Conservation (phyloP, 2,329 filamentous ascomycete genomes). For the Venturia oleaginea region DNA sequence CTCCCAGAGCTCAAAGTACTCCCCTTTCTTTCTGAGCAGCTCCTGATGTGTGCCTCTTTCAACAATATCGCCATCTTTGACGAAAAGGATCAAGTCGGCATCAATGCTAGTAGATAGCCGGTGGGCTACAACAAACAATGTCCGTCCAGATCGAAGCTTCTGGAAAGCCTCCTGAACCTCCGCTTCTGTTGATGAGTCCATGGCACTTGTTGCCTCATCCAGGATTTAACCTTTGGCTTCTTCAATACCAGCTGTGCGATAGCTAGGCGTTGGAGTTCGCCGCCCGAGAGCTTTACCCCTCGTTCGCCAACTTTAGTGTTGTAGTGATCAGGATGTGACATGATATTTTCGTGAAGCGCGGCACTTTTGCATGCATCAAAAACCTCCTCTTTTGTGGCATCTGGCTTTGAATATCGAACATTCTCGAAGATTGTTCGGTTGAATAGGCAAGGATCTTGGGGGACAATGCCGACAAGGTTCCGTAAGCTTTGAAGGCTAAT, state of each 20-base stretch:
- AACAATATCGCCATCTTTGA: conserved; percentile 63
- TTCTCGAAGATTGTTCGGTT: conserved; percentile 57
- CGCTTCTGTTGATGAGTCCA: conserved; percentile 64
- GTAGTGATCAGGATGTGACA: conserved; percentile 41
- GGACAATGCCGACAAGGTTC: conserved; percentile 41
- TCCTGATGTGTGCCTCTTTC: conserved; percentile 74
- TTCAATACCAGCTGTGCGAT: conserved; percentile 70
- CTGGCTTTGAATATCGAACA: conserved; percentile 51
- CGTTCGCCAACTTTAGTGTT: conserved; percentile 31
- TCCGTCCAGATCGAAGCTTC: conserved; percentile 50
- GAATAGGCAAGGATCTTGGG: conserved; percentile 53
- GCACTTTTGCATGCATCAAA: conserved; percentile 52
- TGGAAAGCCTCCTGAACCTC: conserved; percentile 55
- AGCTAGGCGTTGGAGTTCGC: conserved; percentile 57
- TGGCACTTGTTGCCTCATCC: conserved; percentile 80
- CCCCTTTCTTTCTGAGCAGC: conserved; percentile 63
- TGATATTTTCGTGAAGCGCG: conserved; percentile 55
- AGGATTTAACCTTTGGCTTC: conserved; percentile 66
- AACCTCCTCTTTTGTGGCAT: conserved; percentile 51
- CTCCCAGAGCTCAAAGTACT: conserved; percentile 79
- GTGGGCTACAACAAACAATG: conserved; percentile 68
- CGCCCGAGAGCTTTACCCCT: conserved; percentile 47
- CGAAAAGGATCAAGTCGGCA: conserved; percentile 74
- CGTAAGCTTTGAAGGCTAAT: conserved; percentile 48
- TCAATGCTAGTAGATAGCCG: conserved; percentile 77